A percentile compares a stretch with the other conserved stretches of the same genome.
Conservation (phyloP, 1,139 yeast genomes). For the Hansenula lynferdii region DNA sequence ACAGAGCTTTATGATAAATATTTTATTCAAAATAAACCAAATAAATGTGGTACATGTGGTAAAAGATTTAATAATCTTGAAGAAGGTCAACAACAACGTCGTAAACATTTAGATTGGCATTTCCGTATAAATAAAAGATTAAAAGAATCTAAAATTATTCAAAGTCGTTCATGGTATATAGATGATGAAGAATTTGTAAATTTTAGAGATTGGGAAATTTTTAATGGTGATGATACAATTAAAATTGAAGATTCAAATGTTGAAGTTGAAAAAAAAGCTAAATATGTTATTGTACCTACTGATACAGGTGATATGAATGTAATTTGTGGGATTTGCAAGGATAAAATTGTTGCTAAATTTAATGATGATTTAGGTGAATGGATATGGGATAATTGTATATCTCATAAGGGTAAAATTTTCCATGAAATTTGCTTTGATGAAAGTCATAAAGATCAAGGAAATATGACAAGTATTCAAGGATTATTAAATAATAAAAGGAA, state of each 20-base stretch:
- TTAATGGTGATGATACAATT: conserved; percentile 24
- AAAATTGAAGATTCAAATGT: conserved; percentile 10
- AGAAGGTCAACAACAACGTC: conserved; percentile 52
- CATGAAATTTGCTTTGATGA: conserved; percentile 84
- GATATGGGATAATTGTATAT: conserved; percentile 86
- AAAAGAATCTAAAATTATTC: conserved; percentile 47
- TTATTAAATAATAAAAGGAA: conserved; percentile 9
- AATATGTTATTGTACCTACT: conserved; percentile 70
- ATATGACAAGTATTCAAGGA: not conserved
- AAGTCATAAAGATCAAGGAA: conserved; percentile 30
- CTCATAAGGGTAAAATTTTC: conserved; percentile 64
- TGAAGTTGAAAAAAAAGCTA: conserved; percentile 15
- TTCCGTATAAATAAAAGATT: conserved; percentile 83
- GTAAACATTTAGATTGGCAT: conserved; percentile 90
- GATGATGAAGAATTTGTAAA: conserved; percentile 70
- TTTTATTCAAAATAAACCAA: conserved; percentile 59
- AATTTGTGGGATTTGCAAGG: conserved; percentile 86
- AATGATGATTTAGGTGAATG: conserved; percentile 92
- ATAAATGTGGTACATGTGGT: conserved; percentile 89
- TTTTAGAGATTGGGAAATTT: conserved; percentile 61
- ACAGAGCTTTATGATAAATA: conserved; percentile 23
- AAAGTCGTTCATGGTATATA: conserved; percentile 81
- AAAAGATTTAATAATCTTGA: conserved; percentile 68
- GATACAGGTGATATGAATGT: conserved; percentile 60
- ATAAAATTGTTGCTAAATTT: conserved; percentile 71